These are phyloP conservation scores for Erigeron canadensis DNA, from an alignment of 129 eudicot species.

Conservation along the genomic window DNA sequence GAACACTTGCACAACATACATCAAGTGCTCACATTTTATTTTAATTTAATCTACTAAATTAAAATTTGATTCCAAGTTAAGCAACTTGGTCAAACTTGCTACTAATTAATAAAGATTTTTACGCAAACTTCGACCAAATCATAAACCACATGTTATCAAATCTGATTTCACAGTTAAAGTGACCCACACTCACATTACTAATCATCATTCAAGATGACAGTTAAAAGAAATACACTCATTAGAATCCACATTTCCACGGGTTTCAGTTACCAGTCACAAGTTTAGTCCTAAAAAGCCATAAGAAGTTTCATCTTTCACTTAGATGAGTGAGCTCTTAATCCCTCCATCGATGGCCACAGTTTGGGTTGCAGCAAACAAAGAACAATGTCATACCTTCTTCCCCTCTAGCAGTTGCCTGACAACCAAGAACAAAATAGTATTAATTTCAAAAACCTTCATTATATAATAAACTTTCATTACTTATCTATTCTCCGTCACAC, in stretches of 20 bases:
- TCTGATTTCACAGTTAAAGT: too few species aligned
- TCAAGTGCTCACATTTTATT: too few species aligned
- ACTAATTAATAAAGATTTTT: too few species aligned
- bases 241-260: background rate
- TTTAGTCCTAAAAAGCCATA: background rate
- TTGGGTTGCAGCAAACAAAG: constrained; percentile 90
- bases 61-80: too few species aligned
- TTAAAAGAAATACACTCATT: background rate
- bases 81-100: too few species aligned
- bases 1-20: too few species aligned
- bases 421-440: constrained; percentile 2
- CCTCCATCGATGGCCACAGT: constrained; percentile 89
- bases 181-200: background rate
- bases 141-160: too few species aligned
- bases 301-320: background rate
- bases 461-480: too few species aligned
- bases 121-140: too few species aligned
- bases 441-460: background rate
- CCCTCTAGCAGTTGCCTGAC: constrained; percentile 89
- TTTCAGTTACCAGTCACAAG: background rate
- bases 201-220: background rate
- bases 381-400: constrained; percentile 98
- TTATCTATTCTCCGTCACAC: background rate
- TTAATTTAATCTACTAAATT: too few species aligned
- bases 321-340: constrained; percentile 42